Conservation (phyloP, 495 filamentous ascomycete species). For the Jackrogersella multiformis region DNA sequence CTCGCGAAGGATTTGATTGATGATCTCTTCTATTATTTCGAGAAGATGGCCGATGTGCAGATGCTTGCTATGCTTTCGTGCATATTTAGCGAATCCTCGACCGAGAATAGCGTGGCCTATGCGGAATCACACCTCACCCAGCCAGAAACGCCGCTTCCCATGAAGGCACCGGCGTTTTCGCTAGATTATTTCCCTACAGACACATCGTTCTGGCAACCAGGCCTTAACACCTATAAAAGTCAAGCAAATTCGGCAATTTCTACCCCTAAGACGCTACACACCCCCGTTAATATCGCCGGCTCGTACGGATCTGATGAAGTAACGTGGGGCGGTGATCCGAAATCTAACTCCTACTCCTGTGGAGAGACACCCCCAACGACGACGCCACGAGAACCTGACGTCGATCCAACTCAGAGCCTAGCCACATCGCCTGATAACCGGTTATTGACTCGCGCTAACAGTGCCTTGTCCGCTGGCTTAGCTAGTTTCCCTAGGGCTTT, state of each 20-base stretch:
- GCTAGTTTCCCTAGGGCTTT: conserved; percentile 79
- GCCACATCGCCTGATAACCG: conserved; percentile 77
- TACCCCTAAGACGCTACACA: conserved; percentile 68
- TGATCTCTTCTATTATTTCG: conserved; percentile 78
- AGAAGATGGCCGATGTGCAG: conserved; percentile 81
- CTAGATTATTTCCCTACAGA: conserved; percentile 74
- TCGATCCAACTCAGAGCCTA: conserved; percentile 63
- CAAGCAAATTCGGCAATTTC: conserved; percentile 60
- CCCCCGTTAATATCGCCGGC: conserved; percentile 65
- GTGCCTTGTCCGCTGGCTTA: conserved; percentile 69
- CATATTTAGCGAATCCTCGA: conserved; percentile 74
- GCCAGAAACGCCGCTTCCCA: conserved; percentile 66
- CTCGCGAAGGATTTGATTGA: conserved; percentile 79
- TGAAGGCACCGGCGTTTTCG: conserved; percentile 72
- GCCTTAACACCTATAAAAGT: conserved; percentile 44
- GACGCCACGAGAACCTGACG: conserved; percentile 46
- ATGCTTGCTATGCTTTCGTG: conserved; percentile 97
- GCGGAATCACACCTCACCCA: conserved; percentile 56
- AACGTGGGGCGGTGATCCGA: conserved; percentile 58
- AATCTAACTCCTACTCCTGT: conserved; percentile 62
- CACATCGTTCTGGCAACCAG: conserved; percentile 62
- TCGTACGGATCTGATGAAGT: conserved; percentile 68
- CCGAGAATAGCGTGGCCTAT: conserved; percentile 59
- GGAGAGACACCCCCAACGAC: conserved; percentile 74
- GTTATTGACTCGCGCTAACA: conserved; percentile 60